phyloP scores from a whole-genome alignment of 768 basidiomycete genomes.

The Calvatia gigantea region DNA sequence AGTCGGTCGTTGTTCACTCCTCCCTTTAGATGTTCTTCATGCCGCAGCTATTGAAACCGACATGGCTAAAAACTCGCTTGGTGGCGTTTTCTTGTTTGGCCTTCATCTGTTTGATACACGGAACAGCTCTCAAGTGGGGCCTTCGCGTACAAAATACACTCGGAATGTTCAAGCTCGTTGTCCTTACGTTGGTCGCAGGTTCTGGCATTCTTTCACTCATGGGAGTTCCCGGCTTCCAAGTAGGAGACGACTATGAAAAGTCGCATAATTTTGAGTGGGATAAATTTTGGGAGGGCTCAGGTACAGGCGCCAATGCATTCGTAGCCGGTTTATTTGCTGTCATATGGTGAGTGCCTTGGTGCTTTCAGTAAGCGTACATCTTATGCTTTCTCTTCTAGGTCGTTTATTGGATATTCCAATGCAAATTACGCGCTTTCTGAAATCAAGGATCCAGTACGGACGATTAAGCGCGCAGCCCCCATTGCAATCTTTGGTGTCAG shows the following conservation, averaged over 20 bases:
- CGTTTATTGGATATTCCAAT: slow-evolving; percentile 69
- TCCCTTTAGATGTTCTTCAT: slow-evolving; percentile 51
- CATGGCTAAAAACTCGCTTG: slow-evolving; percentile 45
- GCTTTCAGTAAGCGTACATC: neutral
- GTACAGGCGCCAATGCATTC: slow-evolving; percentile 54
- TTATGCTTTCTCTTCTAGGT: slow-evolving; percentile 36
- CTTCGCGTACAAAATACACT: slow-evolving; percentile 62
- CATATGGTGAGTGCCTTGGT: slow-evolving; percentile 49
- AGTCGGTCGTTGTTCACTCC: neutral
- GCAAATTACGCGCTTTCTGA: slow-evolving; percentile 76
- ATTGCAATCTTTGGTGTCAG: slow-evolving; percentile 60
- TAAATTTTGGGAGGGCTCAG: slow-evolving; percentile 62
- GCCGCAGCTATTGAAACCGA: slow-evolving; percentile 44
- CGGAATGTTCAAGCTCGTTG: slow-evolving; percentile 57
- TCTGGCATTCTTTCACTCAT: slow-evolving; percentile 52
- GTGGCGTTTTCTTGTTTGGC: slow-evolving; percentile 54
- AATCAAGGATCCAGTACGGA: slow-evolving; percentile 63
- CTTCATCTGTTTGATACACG: slow-evolving; percentile 55
- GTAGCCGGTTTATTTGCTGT: slow-evolving; percentile 65
- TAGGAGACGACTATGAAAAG: slow-evolving; percentile 46
- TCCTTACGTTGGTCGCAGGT: slow-evolving; percentile 46
- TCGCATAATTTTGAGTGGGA: slow-evolving; percentile 60
- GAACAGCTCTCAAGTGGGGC: slow-evolving; percentile 49
- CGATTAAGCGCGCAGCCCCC: slow-evolving; percentile 69
- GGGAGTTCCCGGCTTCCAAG: slow-evolving; percentile 45